phyloP scores from a whole-genome alignment of 2,329 filamentous ascomycete genomes.

The Zymoseptoria crescenta region DNA sequence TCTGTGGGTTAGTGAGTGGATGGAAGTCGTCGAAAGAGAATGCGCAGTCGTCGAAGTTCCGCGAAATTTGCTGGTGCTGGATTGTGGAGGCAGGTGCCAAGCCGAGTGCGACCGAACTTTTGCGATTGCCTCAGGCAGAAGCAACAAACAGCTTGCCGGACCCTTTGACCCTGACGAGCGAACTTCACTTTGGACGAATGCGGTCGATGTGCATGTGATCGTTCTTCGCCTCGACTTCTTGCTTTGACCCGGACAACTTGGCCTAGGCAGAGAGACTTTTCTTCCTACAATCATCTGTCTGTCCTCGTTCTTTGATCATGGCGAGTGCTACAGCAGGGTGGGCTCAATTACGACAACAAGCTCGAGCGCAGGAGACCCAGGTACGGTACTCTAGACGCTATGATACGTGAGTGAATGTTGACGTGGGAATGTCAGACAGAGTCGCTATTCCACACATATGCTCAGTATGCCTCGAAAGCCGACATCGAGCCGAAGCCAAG shows the following conservation, averaged over 20 bases:
- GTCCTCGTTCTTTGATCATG: constrained; percentile 23
- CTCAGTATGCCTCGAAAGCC: constrained; percentile 75
- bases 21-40: constrained; percentile 1
- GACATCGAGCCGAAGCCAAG: constrained; percentile 76
- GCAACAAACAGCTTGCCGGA: not conserved
- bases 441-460: constrained; percentile 72
- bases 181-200: not conserved
- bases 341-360: constrained; percentile 91
- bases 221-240: not conserved
- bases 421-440: constrained; percentile 59
- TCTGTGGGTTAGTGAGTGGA: constrained; percentile 18
- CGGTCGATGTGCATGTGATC: not conserved
- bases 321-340: constrained; percentile 52
- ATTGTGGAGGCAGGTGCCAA: not conserved
- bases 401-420: constrained; percentile 8
- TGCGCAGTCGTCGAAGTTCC: not conserved
- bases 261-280: not conserved
- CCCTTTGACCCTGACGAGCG: not conserved
- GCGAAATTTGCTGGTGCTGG: not conserved
- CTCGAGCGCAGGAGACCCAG: constrained; percentile 80
- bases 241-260: not conserved
- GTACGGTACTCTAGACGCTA: constrained; percentile 39
- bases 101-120: not conserved
- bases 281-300: not conserved
- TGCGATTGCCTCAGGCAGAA: not conserved